These are phyloP conservation scores for Daedaleopsis sinensis DNA, from an alignment of 768 basidiomycete species.

Conservation along the genomic window DNA sequence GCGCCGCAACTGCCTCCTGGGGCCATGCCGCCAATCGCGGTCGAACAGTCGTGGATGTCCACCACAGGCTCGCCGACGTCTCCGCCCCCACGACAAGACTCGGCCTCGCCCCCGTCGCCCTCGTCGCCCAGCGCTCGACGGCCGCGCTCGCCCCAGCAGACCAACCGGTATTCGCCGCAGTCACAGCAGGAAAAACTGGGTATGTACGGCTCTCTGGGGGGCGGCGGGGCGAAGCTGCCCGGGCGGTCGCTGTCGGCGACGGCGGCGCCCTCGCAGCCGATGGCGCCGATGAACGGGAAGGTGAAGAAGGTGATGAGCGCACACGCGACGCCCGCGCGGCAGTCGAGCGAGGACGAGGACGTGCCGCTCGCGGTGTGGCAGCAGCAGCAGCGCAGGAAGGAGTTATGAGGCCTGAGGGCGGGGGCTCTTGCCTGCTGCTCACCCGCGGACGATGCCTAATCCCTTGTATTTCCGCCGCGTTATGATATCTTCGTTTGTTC, in stretches of 20 bases:
- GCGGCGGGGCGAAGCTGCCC: slow-evolving; percentile 43
- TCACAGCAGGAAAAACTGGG: slow-evolving; percentile 30
- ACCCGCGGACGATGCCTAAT: neutral
- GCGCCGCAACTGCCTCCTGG: slow-evolving; percentile 57
- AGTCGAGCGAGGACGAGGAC: slow-evolving; percentile 73
- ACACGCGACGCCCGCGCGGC: slow-evolving; percentile 55
- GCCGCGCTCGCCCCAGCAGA: slow-evolving; percentile 59
- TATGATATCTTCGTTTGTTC: neutral
- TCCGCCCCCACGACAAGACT: slow-evolving; percentile 35
- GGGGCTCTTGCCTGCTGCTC: neutral
- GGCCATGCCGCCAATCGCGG: slow-evolving; percentile 57
- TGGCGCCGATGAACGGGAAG: slow-evolving; percentile 50
- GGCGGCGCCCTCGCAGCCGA: slow-evolving; percentile 46
- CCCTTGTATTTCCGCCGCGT: neutral
- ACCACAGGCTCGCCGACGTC: slow-evolving; percentile 37
- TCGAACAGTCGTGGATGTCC: slow-evolving; percentile 33
- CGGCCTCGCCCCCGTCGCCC: slow-evolving; percentile 10
- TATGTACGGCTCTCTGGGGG: slow-evolving; percentile 10
- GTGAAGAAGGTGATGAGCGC: slow-evolving; percentile 65
- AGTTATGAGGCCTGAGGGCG: slow-evolving; percentile 4
- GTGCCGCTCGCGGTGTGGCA: slow-evolving; percentile 80
- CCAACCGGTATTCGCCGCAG: slow-evolving; percentile 39
- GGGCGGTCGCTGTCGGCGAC: slow-evolving; percentile 76
- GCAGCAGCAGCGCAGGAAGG: slow-evolving; percentile 68
- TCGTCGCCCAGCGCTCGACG: slow-evolving; percentile 40